These are phyloP conservation scores for Hermanozyma aechmeae DNA, from an alignment of 805 yeast genomes.

Conservation along the genomic window DNA sequence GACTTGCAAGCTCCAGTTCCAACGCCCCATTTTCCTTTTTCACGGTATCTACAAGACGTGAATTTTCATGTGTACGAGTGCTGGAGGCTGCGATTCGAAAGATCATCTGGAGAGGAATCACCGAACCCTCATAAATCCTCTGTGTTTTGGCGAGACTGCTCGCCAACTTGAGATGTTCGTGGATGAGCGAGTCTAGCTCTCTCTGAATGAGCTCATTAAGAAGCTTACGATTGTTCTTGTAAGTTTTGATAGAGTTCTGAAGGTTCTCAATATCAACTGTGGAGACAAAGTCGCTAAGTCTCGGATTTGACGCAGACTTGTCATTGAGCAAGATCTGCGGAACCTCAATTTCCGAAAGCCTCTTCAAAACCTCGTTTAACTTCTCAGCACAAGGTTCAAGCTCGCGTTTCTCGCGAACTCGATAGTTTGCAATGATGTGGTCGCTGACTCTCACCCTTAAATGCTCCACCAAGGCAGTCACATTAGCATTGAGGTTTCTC, in stretches of 20 bases:
- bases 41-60: too few species aligned
- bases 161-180: conserved; percentile 1
- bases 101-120: too few species aligned
- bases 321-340: conserved; percentile 13
- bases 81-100: too few species aligned
- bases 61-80: too few species aligned
- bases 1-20: conserved; percentile 62
- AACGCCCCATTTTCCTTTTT: conserved; percentile 34
- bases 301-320: conserved; percentile 3
- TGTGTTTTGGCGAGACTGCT: conserved; percentile 10
- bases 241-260: conserved; percentile 16
- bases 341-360: conserved; percentile 17
- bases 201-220: conserved; percentile 1
- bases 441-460: conserved; percentile 8
- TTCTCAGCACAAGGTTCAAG: conserved; percentile 15
- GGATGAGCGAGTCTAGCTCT: conserved; percentile 1
- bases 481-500: conserved; percentile 9
- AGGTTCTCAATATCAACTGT: conserved; percentile 19
- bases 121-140: too few species aligned
- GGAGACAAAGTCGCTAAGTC: conserved; percentile 25
- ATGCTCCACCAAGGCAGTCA: conserved; percentile 8
- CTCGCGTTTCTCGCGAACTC: conserved; percentile 4
- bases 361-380: conserved; percentile 15
- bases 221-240: conserved; percentile 14
- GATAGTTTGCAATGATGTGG: conserved; percentile 4